Base-by-base conservation (phyloP, 2,329 filamentous ascomycete species). In the Fusarium sp. region DNA sequence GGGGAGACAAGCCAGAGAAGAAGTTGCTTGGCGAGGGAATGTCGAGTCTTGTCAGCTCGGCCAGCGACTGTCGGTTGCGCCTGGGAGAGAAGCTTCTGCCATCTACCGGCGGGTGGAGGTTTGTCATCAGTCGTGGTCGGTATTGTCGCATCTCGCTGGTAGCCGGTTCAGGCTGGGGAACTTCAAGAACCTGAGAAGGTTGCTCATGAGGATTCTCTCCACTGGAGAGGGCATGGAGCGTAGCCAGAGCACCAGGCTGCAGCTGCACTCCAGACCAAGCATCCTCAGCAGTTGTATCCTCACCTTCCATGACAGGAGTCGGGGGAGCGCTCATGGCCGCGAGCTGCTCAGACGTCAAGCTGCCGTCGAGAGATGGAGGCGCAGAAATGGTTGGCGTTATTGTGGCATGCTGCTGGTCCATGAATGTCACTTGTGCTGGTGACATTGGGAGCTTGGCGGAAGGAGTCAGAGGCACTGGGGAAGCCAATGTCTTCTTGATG, bases 21-120 rank as follows among this genome's bases (percentile, higher is more conserved):
- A 97, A 97, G 1, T 91, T 93, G 25, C 93, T 91, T 0, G 95
- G 95, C 0, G 95, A 97, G 6, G 94, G 95, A 33, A 98, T 93
- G 25, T 94, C 94, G 18, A 97, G 86, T 64, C 87, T 89, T 18
- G 92, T 94, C 67, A 97, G 85, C 38, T 90, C 91, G 61, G 90
- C 90, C 13, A 89, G 83, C 13, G 90, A 90, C 44, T 87, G 87
- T 8, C 84, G 78, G 34, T 68, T 73, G 1, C 75, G 72, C 53
- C 71, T 79, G 4, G 77, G 75, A 0, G 83, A 75, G 46, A 70
- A 69, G 25, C 61, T 58, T 23, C 58, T 70, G 31, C 50, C 63
- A 40, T 71, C 74, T n/a, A 65, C 51, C 6, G 69, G 74, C 20
- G 72, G 58, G 13, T 69, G 73, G 27, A 83, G 76, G 58, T 75